Percentiles rank a stretch among this genome's conserved stretches.
Evolutionary conservation across 2,329 filamentous ascomycete species (phyloP).

Genomic region (Phyllosticta citriasiana): DNA sequence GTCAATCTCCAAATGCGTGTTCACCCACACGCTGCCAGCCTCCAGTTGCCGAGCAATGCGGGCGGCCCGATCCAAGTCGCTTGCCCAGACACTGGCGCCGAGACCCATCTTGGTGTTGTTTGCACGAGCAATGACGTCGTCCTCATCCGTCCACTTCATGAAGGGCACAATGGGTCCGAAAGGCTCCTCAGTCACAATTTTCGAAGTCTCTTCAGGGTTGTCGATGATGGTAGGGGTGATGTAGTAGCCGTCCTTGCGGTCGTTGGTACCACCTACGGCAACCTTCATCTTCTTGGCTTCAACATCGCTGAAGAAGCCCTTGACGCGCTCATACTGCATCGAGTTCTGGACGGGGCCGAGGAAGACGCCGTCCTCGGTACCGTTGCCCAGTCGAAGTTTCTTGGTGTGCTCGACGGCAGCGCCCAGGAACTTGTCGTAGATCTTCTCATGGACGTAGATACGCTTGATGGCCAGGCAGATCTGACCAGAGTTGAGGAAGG

Average conservation of each 20-base stretch:
- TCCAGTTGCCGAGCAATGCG: constrained; percentile 35
- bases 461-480: constrained; percentile 37
- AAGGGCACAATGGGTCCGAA: constrained; percentile 56
- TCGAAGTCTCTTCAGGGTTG: constrained; percentile 45
- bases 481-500: constrained; percentile 44
- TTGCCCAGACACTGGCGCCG: constrained; percentile 44
- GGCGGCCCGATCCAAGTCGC: constrained; percentile 36
- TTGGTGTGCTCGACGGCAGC: constrained; percentile 38
- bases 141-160: constrained; percentile 50
- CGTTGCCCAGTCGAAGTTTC: constrained; percentile 27
- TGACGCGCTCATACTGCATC: constrained; percentile 54
- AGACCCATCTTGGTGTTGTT: constrained; percentile 44
- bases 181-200: constrained; percentile 49
- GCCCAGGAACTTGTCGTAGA: constrained; percentile 47
- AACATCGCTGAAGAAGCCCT: constrained; percentile 46
- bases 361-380: constrained; percentile 33
- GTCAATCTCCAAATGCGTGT: constrained; percentile 29
- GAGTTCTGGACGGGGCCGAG: constrained; percentile 55
- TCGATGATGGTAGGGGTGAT: constrained; percentile 50
- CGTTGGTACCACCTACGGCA: constrained; percentile 39
- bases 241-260: constrained; percentile 42
- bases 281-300: constrained; percentile 45
- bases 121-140: constrained; percentile 36
- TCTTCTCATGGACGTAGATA: constrained; percentile 50
- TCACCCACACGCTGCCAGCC: constrained; percentile 45